Percentiles rank a stretch among this genome's conserved stretches.
These are phyloP conservation scores for Hygrocybe punicea DNA, from an alignment of 768 basidiomycete species.

Conservation along the genomic window DNA sequence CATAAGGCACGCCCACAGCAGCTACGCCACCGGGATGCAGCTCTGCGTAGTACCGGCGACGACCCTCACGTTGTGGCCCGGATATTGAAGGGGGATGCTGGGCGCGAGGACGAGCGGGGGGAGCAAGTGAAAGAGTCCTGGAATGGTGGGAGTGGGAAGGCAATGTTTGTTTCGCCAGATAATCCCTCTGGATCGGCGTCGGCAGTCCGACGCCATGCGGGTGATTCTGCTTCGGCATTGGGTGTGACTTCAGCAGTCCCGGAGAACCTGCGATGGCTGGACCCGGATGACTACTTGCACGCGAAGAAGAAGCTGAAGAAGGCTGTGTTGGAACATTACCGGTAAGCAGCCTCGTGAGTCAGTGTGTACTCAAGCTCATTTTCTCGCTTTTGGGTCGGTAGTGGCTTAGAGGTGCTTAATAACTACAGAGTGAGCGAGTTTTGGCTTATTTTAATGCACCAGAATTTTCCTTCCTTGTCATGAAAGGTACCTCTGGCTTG, in stretches of 20 bases:
- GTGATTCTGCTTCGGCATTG: not conserved
- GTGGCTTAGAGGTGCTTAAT: slow-evolving; percentile 78
- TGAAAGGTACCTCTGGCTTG: too few relatives aligned
- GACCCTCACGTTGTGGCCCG: not conserved
- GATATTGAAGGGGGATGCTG: not conserved
- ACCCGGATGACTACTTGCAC: slow-evolving; percentile 75
- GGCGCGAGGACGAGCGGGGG: not conserved
- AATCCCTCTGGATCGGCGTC: not conserved
- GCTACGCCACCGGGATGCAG: not conserved
- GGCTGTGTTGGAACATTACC: slow-evolving; percentile 82
- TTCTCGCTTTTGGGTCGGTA: slow-evolving; percentile 20
- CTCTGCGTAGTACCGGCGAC: not conserved
- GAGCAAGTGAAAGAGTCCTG: not conserved
- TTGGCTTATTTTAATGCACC: not conserved
- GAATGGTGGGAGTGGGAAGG: not conserved
- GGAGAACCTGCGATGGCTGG: slow-evolving; percentile 27
- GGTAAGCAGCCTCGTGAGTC: slow-evolving; percentile 38
- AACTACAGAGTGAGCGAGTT: slow-evolving; percentile 70
- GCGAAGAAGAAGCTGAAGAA: slow-evolving; percentile 85
- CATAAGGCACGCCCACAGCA: not conserved
- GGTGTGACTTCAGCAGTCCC: not conserved
- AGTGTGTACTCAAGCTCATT: not conserved
- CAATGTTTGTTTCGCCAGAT: not conserved
- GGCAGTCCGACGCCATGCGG: too few relatives aligned
- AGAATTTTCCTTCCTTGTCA: too few relatives aligned